Evolutionary conservation across 495 filamentous ascomycete species (phyloP), one percentile per base, ranked within the genome.

Genomic region (Penicillium mononematosum): DNA sequence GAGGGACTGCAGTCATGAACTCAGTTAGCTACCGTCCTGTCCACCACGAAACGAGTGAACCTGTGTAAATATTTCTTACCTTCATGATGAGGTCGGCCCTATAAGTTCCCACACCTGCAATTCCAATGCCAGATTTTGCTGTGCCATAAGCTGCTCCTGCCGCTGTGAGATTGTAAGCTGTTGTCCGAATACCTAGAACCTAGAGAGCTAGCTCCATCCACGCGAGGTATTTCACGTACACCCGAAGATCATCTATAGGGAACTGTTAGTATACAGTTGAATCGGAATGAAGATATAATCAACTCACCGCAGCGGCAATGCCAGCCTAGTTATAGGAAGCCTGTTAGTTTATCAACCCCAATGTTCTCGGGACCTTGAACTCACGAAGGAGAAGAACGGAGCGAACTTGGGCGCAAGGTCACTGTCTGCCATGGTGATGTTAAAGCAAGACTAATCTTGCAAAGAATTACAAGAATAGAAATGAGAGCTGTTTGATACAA

Each of bases 21-120:
- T 24, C 16, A 14, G 42, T 65, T 53, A 61, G 60, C 44, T 24
- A 63, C 69, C 61, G 34, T 41, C 32, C 1, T 32, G 3, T 36
- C 24, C 51, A 31, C 34, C 36, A 38, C 2, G 38, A 41, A 22
- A 14, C 16, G 11, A 9, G 16, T 1, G 20, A n/a, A 43, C 29
- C 8, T 29, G 17, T 50, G 4, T 46, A 45, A 32, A 29, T 22
- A 1, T 34, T 3, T 56, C 72, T 50, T 79, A 85, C 91, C 87
- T 97, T 99, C 94, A 99, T 99, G 72, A 98, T 98, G 63, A 99
- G 79, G 64, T 97, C 91, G 56, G 94, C 85, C 62, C 95, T 80
- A 68, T 93, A 98, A 12, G 88, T 93, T 48, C 92, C 94, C 32
- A 97, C 88, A 60, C 95, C 95, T 50, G 92, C 83, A 61, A 99